Base-by-base conservation (phyloP, 2,329 filamentous ascomycete genomes). In the Aspergillus neoniger region DNA sequence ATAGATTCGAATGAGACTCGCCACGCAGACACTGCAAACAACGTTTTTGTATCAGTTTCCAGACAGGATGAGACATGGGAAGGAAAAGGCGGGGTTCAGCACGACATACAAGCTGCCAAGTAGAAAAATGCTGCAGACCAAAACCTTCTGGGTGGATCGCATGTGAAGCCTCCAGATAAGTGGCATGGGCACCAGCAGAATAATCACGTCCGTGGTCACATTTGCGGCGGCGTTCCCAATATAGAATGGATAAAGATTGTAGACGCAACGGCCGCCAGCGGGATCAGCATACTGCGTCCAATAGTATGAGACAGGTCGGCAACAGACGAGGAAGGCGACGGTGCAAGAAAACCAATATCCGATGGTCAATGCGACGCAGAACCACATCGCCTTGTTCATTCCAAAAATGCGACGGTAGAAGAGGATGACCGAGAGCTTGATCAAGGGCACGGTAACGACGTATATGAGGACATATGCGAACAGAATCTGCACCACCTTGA, bases 391-490 rank as follows among this genome's bases (percentile, higher is more conserved):
- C 50, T 49, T 55, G 19, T 59, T 62, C 28, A 67, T 49, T 5
- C 62, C 55, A 30, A 67, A 68, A 36, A 68, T 63, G 8, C 66
- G 66, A 19, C 56, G 66, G 41, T 67, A 67, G 21, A 68, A 52
- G 25, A 65, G 54, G 3, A 67, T 51, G 9, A 67, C 57, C n/a
- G 66, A 68, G 1, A 67, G 23, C 51, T 66, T 65, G 51, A 65
- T 55, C 43, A 66, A 47, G 1, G 65, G 62, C 2, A 66, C 54
- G 2, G 63, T 59, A 2, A 44, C 50, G 4, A 51, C 52, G 21
- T 67, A 66, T 38, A 62, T 25, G n/a, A 67, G 12, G 17, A 63
- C 57, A 17, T 67, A 65, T 8, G 60, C 60, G 17, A 66, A 66
- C 10, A 64, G 47, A 4, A 62, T 54, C 57, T 62, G 25, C 14